Evolutionary conservation across 1,284 basidiomycete species (phyloP), one percentile per base, ranked within the genome.

Genomic region (Cutaneotrichosporon mucoides): DNA sequence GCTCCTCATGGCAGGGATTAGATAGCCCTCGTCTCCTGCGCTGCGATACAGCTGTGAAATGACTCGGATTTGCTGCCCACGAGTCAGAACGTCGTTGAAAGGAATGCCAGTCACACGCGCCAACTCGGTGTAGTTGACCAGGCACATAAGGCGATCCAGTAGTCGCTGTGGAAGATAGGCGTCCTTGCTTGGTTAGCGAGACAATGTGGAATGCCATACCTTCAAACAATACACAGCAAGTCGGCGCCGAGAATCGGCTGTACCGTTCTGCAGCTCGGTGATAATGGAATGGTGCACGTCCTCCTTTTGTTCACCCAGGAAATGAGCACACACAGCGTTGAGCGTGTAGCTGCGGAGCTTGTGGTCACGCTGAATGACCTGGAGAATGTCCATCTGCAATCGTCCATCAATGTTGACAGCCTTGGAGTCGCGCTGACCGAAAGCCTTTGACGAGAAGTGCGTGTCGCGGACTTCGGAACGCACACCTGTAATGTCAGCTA

Each of bases 201-300:
- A 7, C 12, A 63, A 24, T 24, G 24, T 24, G 24, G 24, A 74
- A n/a, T 61, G 24, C 24, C 24, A 24, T 38, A 89, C 92, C 85
- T 97, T 97, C 70, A 97, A 79, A 81, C 94, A 97, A 78, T 97
- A 97, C 12, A 97, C 92, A 2, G 93, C 93, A 57, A 97, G 76
- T 56, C 94, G 86, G 41, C 93, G 82, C 52, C 93, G 80, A 3
- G 91, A 92, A 73, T 97, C 93, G 0, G 92, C 83, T 0, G 88
- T 94, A 68, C 93, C 93, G 69, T 96, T 96, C 75, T 98, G 94
- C 37, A 98, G 79, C 54, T 96, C 92, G 0, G 93, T 96, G 69
- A 98, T 98, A 62, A 95, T 91, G 1, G 93, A 96, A 72, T 97
- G 88, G 70, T 97, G 93, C 16, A 97, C 93, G 67, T 97, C 93